phyloP scores from a whole-genome alignment of 148 eudicot genomes.

The Vaccinium vitisidaea region DNA sequence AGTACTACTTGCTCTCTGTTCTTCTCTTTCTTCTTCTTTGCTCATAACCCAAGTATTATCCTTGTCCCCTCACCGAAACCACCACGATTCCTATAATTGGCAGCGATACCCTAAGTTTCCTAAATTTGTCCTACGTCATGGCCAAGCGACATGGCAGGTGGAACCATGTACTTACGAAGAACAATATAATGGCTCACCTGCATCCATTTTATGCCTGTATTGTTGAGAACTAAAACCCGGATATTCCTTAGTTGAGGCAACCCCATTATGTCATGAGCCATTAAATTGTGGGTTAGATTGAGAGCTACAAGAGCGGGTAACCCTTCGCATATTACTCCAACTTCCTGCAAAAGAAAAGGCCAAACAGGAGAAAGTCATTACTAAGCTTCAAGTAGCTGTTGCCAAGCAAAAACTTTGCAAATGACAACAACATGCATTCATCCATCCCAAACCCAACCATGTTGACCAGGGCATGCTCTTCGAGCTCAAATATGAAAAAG shows the following conservation, averaged over 20 bases:
- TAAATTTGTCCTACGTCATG: background rate
- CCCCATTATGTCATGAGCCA: conserved; percentile 48
- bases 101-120: background rate
- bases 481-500: background rate
- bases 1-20: background rate
- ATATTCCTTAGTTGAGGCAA: conserved; percentile 55
- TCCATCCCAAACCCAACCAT: conserved; percentile 9
- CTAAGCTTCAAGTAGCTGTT: conserved; percentile 10
- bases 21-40: background rate
- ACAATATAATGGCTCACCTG: conserved; percentile 50
- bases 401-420: background rate
- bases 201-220: conserved; percentile 70
- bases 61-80: background rate
- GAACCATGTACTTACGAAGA: background rate
- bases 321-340: conserved; percentile 64
- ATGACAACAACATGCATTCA: background rate
- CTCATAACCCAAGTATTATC: background rate
- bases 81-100: background rate
- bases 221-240: conserved; percentile 71
- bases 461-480: background rate
- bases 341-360: conserved; percentile 54
- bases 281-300: conserved; percentile 62
- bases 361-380: conserved; percentile 12
- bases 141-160: background rate
- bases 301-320: conserved; percentile 66